Conservation (phyloP, 108 stramenopile genomes). For the Skeletonema costatum region DNA sequence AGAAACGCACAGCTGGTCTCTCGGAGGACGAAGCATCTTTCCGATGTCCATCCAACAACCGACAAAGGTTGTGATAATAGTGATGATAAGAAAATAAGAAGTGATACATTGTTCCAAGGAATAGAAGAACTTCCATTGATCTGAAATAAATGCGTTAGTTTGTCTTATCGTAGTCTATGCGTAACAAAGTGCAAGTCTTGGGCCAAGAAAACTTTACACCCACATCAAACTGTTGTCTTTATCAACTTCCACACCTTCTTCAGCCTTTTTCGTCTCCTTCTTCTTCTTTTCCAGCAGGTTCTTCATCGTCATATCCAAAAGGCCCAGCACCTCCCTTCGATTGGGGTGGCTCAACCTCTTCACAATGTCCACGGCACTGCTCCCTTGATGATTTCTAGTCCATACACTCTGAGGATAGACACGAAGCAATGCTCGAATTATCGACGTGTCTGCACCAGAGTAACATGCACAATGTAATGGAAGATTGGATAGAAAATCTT, state of each 20-base stretch:
- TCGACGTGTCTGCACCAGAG: constrained; percentile 63
- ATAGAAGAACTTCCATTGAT: too few species aligned
- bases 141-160: too few species aligned
- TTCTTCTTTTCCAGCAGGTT: constrained; percentile 23
- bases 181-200: neutral
- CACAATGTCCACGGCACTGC: constrained; percentile 74
- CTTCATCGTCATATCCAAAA: constrained; percentile 45
- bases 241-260: constrained; percentile 41
- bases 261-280: constrained; percentile 7
- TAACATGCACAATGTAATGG: constrained; percentile 85
- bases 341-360: constrained; percentile 74
- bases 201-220: neutral
- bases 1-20: too few species aligned
- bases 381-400: constrained; percentile 76
- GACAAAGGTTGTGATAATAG: too few species aligned
- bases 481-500: constrained; percentile 79
- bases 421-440: constrained; percentile 57
- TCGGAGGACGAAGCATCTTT: too few species aligned
- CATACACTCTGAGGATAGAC: constrained; percentile 73
- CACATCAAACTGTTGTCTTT: constrained; percentile 10
- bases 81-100: too few species aligned
- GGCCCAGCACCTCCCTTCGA: constrained; percentile 53
- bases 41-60: too few species aligned
- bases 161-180: too few species aligned
- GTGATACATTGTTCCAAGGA: too few species aligned